Base-by-base conservation (phyloP, 2,329 filamentous ascomycete genomes). In the Colletotrichum chlorophyti region DNA sequence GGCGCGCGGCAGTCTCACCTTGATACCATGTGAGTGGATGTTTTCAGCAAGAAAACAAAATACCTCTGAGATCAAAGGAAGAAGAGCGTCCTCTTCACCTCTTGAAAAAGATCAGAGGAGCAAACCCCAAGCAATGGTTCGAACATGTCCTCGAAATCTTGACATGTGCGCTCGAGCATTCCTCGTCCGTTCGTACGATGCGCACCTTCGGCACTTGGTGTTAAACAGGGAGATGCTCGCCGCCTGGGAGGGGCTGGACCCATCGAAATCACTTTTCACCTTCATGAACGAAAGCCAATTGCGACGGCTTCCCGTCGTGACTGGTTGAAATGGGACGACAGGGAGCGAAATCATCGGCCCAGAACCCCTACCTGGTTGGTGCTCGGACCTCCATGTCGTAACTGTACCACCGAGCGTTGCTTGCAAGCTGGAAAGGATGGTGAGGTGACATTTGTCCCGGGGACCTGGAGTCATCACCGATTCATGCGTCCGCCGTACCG, bases 221-320 rank as follows among this genome's bases (percentile, higher is more conserved):
- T n/a, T 9, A 7, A 29, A 26, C 55, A 59, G 51, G 55, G 55
- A 21, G 32, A 55, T 59, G 55, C 51, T 49, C 51, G 51, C 38
- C 51, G 40, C 43, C 8, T 12, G 3, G 24, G 50, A 27, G 26
- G 17, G 43, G 38, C 37, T 21, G 38, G 43, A 9, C 37, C 55
- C 55, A 19, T 45, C 21, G 38, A 55, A 59, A 55, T 51, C 51
- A 49, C 51, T 45, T 59, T 55, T 45, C 15, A 23, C 26, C 29
- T 34, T 6, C 19, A n/a, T 23, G 24, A 14, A 45, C 10, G 31
- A 24, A 24, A 31, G 31, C 23, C 4, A 2, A 11, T 24, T 10
- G 32, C 32, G 53, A 57, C 38, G 24, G 31, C 40, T 12, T 41
- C 21, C 27, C 17, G 15, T 32, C 17, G 34, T 27, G 14, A 17